A percentile compares a stretch with the other conserved stretches of the same genome.
These are phyloP conservation scores for Fraxinus dipetala DNA, from an alignment of 305 asterid species.

Conservation along the genomic window DNA sequence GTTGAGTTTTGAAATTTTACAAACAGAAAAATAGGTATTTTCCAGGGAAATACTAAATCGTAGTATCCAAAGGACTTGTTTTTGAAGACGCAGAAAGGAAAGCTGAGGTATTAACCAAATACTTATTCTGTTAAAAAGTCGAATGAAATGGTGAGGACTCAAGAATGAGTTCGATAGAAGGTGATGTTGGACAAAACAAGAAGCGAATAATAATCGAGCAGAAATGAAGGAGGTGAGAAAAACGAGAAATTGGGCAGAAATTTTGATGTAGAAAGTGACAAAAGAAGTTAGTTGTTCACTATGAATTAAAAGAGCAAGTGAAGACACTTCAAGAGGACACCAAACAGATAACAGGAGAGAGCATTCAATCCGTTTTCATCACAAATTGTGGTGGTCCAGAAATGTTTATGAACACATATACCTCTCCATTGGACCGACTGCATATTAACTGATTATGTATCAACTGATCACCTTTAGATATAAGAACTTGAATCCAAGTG, in stretches of 20 bases:
- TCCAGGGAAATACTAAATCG: not conserved
- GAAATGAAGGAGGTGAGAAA: not conserved
- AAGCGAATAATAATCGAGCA: not conserved
- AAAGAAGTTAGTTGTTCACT: not conserved
- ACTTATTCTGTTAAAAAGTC: not conserved
- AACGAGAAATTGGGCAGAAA: not conserved
- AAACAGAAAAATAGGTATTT: not conserved
- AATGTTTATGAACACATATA: not conserved
- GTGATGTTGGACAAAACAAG: not conserved
- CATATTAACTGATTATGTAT: not conserved
- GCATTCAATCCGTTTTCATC: not conserved
- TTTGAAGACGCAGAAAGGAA: not conserved
- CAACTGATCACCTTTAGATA: slow-evolving; percentile 6
- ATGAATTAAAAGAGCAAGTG: not conserved
- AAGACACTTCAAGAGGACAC: not conserved
- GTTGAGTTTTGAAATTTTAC: not conserved
- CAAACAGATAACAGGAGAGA: not conserved
- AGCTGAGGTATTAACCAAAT: not conserved
- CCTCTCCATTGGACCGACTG: not conserved
- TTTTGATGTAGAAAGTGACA: not conserved
- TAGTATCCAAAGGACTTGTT: not conserved
- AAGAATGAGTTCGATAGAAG: not conserved
- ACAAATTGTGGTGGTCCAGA: not conserved
- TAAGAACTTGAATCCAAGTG: slow-evolving; percentile 36
- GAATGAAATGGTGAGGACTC: not conserved